These are phyloP conservation scores for Acrodontium crateriforme DNA, from an alignment of 2,329 filamentous ascomycete genomes.

Conservation along the genomic window DNA sequence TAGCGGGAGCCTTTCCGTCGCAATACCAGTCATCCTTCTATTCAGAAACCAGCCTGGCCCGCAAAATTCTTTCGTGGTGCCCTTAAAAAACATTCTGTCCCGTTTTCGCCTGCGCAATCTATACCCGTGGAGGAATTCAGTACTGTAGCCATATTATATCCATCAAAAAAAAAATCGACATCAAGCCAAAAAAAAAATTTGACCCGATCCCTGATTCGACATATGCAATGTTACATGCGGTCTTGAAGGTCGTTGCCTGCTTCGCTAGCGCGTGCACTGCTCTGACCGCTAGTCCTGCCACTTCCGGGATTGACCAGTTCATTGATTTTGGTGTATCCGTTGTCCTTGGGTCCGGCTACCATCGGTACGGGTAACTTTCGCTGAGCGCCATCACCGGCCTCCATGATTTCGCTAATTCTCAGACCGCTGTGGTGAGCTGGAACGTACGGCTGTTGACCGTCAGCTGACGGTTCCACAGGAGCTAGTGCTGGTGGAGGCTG, in stretches of 20 bases:
- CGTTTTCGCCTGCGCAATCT: too few relatives aligned
- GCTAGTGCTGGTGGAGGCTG: slow-evolving; percentile 45
- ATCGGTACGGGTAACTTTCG: slow-evolving; percentile 84
- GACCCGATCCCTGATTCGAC: too few relatives aligned
- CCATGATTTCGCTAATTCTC: slow-evolving; percentile 85
- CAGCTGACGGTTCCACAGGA: slow-evolving; percentile 54
- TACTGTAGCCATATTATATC: too few relatives aligned
- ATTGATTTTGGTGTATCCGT: slow-evolving; percentile 49
- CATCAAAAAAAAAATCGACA: too few relatives aligned
- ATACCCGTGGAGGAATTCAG: too few relatives aligned
- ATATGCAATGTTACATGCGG: slow-evolving; percentile 9
- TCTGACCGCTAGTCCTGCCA: slow-evolving; percentile 51
- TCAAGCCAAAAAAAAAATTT: too few relatives aligned
- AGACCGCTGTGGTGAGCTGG: slow-evolving; percentile 51
- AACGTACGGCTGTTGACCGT: slow-evolving; percentile 45
- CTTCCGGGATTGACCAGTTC: slow-evolving; percentile 63
- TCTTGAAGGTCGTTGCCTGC: slow-evolving; percentile 21
- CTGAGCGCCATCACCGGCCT: slow-evolving; percentile 71
- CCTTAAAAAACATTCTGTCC: too few relatives aligned
- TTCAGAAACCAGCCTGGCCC: too few relatives aligned
- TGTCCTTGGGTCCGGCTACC: slow-evolving; percentile 40
- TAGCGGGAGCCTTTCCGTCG: too few relatives aligned
- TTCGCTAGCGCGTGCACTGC: slow-evolving; percentile 19
- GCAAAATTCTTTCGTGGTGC: too few relatives aligned
- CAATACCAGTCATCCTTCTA: too few relatives aligned